Evolutionary conservation across 2,329 filamentous ascomycete species (phyloP), one percentile per base, ranked within the genome.

Genomic region (Parascedosporium putredinis): DNA sequence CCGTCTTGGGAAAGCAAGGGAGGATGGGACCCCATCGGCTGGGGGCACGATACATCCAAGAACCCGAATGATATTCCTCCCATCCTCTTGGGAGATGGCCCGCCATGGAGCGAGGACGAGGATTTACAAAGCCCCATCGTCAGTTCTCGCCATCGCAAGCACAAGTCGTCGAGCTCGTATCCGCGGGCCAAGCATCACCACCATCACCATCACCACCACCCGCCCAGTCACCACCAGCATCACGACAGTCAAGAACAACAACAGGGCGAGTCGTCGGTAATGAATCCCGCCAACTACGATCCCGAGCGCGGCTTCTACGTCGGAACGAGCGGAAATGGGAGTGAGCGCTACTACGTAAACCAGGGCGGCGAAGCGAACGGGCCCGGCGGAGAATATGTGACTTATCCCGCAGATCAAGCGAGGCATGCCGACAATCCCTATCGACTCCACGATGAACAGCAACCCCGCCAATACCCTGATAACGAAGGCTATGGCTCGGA

Each of bases 91-190:
- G 86, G 81, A 3, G 88, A 93, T 61, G 90, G 90, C 0, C 90
- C 90, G 20, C 91, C 90, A 2, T 97, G 89, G 70, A 95, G 88
- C 65, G 90, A 96, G 67, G 90, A 97, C 60, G 89, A 97, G 58
- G 93, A 97, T 65, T 75, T 96, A 40, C 88, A 93, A 60, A 95
- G 89, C 62, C 90, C 90, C 0, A 87, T 95, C 16, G 88, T 90
- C 12, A 88, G 85, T 56, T 86, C 86, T 34, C 77, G 86, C 51
- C 89, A 95, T 64, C 84, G 86, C 61, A 95, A 93, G 66, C 84
- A 90, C 67, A 94, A 87, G 64, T 87, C 84, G 2, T 75, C 78
- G 1, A 73, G 75, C 16, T 66, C 73, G 3, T 66, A 71, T 59
- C 55, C 56, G 57, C 49, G 64, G 63, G 42, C 63, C 70, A 60